Base-by-base conservation (phyloP, 2,329 filamentous ascomycete genomes). In the Pseudogymnoascus sp. region DNA sequence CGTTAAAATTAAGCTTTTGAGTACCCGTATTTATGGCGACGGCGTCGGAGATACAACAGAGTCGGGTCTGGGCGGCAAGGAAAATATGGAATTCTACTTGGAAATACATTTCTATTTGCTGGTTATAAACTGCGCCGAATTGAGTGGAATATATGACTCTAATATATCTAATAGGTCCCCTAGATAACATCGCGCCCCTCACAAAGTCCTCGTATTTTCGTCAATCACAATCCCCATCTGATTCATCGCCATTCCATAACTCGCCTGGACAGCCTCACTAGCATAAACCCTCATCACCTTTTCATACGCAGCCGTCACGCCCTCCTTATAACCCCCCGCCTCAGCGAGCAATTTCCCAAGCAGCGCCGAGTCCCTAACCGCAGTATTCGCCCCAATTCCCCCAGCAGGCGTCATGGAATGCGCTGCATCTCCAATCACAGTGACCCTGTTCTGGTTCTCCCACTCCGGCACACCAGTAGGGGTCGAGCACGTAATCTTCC, bases 401-500 rank as follows among this genome's bases (percentile, higher is more conserved):
- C 80, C 81, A 0, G 80, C 80, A 0, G 83, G 83, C 0, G 82
- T 84, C 82, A 85, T 85, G 0, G 77, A 78, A 65, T 85, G 83
- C 2, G 73, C 81, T 0, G 83, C 82, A 67, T 85, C 83, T 0
- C 83, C 83, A 62, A 85, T 81, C 0, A 84, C 75, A 0, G 83
- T 85, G 8, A 85, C 82, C 0, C 84, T 77, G 0, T 80, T 77
- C 62, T 84, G 79, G 50, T 84, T 86, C 7, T 74, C 67, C 85
- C 85, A 87, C 50, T 81, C 76, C 0, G 85, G 84, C 0, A 87
- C 82, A 1, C 84, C 84, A 0, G 76, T 76, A 0, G 84, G 84
- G 0, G 77, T 80, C 0, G 83, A 86, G 66, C 83, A 87, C 1
- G 84, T 86, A 59, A 88, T 86, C 68, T 86, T 87, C 83, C 84